These are phyloP conservation scores for Epithemia pelagica DNA, from an alignment of 108 stramenopile species.

Conservation along the genomic window DNA sequence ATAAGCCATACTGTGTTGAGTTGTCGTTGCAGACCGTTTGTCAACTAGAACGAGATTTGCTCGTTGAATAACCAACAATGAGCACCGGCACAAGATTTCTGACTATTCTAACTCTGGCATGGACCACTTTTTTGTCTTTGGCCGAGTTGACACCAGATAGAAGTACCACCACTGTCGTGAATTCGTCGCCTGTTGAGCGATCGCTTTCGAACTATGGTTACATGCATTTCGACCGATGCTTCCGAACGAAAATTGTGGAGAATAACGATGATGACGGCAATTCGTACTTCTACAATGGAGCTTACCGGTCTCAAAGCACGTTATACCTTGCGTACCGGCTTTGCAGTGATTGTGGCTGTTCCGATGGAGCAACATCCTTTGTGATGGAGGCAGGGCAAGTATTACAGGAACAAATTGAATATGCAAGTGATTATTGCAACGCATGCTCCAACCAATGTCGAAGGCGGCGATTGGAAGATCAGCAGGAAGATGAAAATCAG, in stretches of 20 bases:
- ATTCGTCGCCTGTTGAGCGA: neutral
- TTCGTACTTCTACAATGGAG: constrained; percentile 49
- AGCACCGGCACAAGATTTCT: too few relatives aligned
- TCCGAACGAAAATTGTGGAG: neutral
- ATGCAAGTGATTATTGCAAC: constrained; percentile 36
- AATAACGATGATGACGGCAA: constrained; percentile 27
- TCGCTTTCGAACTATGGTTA: neutral
- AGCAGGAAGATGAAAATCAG: constrained; percentile 7
- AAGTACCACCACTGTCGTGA: neutral
- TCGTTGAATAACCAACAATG: too few relatives aligned
- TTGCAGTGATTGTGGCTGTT: constrained; percentile 27
- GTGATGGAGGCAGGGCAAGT: neutral
- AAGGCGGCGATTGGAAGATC: constrained; percentile 13
- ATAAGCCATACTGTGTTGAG: too few relatives aligned
- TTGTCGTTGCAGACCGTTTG: too few relatives aligned
- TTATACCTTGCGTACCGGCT: constrained; percentile 36
- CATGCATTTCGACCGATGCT: constrained; percentile 1
- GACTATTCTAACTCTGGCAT: too few relatives aligned
- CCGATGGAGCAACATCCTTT: neutral
- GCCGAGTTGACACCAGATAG: too few relatives aligned
- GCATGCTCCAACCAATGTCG: constrained; percentile 20
- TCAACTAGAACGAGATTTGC: too few relatives aligned
- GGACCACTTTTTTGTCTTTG: neutral
- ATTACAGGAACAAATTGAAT: constrained; percentile 11
- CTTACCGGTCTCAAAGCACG: constrained; percentile 37